phyloP scores from a whole-genome alignment of 208 protist species.

The Acanthamoeba castellanii region DNA sequence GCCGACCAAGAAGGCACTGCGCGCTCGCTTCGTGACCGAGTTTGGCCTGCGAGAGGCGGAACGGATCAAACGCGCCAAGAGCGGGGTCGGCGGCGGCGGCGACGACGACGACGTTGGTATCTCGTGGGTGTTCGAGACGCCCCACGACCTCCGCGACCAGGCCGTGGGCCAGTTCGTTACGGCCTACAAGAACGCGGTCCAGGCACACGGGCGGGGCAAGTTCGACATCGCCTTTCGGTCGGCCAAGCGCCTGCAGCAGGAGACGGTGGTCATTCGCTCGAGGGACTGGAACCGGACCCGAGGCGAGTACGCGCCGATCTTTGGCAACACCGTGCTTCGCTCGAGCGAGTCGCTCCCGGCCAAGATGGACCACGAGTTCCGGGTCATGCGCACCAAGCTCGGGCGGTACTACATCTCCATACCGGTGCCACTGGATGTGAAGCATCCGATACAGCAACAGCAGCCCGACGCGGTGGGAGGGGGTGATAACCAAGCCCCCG shows the following conservation, averaged over 20 bases:
- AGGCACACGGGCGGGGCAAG: background rate
- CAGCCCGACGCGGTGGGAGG: background rate
- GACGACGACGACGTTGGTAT: background rate
- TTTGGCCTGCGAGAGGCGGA: background rate
- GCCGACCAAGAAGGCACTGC: background rate
- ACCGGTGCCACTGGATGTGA: background rate
- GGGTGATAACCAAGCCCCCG: constrained; percentile 52
- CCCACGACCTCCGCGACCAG: constrained; percentile 28
- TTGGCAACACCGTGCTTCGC: background rate
- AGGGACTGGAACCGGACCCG: constrained; percentile 9
- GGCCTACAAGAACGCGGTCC: constrained; percentile 2
- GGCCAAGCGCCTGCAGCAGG: background rate
- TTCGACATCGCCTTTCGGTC: background rate
- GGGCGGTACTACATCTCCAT: constrained; percentile 44
- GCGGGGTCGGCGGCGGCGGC: background rate
- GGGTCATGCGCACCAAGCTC: constrained; percentile 5
- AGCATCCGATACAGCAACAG: background rate
- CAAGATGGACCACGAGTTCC: constrained; percentile 34
- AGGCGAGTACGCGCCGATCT: background rate
- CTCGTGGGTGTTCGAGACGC: constrained; percentile 7
- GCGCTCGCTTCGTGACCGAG: constrained; percentile 9
- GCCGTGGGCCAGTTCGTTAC: background rate
- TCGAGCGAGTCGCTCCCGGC: background rate
- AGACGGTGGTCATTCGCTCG: background rate
- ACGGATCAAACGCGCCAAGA: background rate